Percentiles rank a stretch among this genome's conserved stretches.
Conservation (phyloP, 2,329 filamentous ascomycete genomes). For the Peltaster fructicola region DNA sequence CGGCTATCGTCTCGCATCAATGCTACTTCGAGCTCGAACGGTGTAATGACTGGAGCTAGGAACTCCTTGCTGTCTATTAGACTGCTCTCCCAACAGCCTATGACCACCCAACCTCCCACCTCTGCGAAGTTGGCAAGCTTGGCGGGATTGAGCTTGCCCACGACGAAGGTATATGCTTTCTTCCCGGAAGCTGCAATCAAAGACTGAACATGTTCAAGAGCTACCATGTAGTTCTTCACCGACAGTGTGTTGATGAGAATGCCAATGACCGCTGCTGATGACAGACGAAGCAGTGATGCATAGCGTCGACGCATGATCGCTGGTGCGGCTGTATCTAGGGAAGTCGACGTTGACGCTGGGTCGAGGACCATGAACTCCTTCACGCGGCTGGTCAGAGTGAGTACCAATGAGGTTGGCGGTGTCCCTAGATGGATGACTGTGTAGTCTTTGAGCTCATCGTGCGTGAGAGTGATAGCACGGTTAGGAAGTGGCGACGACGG, state of each 20-base stretch:
- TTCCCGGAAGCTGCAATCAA: slow-evolving; percentile 68
- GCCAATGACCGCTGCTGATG: slow-evolving; percentile 69
- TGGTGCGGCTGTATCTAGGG: slow-evolving; percentile 33
- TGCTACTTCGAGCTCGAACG: slow-evolving; percentile 73
- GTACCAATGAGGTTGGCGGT: slow-evolving; percentile 63
- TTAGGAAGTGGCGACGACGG: slow-evolving; percentile 74
- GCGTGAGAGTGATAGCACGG: slow-evolving; percentile 51
- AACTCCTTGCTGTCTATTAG: slow-evolving; percentile 79
- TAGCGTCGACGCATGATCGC: slow-evolving; percentile 65
- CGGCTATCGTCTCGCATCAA: slow-evolving; percentile 57
- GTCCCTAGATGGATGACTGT: slow-evolving; percentile 72
- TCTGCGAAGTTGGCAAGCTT: slow-evolving; percentile 96
- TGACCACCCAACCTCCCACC: slow-evolving; percentile 89
- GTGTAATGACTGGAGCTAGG: slow-evolving; percentile 81
- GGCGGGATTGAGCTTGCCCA: slow-evolving; percentile 87
- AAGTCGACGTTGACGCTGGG: slow-evolving; percentile 30
- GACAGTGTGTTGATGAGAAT: slow-evolving; percentile 93
- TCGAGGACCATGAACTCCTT: slow-evolving; percentile 61
- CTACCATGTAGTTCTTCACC: slow-evolving; percentile 73
- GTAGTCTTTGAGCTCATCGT: slow-evolving; percentile 44
- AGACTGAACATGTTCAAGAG: slow-evolving; percentile 53
- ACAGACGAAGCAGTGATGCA: slow-evolving; percentile 63
- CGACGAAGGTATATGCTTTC: slow-evolving; percentile 90
- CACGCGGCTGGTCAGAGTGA: slow-evolving; percentile 73
- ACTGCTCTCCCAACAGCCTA: slow-evolving; percentile 95